Percentiles rank a stretch among this genome's conserved stretches.
These are phyloP conservation scores for Paraurostyla sp. DNA, from an alignment of 73 alveolate genomes.

Conservation along the genomic window DNA sequence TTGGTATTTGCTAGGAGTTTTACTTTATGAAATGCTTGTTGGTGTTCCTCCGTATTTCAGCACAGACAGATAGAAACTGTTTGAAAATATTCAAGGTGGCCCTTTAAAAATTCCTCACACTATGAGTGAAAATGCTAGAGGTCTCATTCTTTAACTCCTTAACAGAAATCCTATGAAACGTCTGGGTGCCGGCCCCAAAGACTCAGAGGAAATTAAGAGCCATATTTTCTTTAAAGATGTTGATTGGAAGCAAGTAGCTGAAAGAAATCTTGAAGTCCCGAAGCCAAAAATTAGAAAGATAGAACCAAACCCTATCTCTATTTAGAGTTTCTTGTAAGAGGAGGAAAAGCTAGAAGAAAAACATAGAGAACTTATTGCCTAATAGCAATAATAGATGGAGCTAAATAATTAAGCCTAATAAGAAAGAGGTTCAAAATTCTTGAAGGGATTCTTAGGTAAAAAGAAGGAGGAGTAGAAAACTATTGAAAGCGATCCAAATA, in stretches of 20 bases:
- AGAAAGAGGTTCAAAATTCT: background rate
- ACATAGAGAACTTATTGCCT: background rate
- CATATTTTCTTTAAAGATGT: slow-evolving; percentile 82
- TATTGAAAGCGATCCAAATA: background rate
- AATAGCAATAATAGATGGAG: background rate
- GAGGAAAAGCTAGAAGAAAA: slow-evolving; percentile 45
- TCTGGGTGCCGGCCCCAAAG: slow-evolving; percentile 84
- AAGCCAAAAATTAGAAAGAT: slow-evolving; percentile 58
- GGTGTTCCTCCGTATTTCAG: slow-evolving; percentile 82
- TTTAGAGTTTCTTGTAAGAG: slow-evolving; percentile 29
- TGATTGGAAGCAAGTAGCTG: slow-evolving; percentile 77
- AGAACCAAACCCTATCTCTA: slow-evolving; percentile 47
- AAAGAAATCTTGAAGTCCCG: slow-evolving; percentile 20
- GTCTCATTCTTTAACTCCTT: slow-evolving; percentile 62
- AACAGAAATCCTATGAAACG: slow-evolving; percentile 76
- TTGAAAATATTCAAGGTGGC: slow-evolving; percentile 71
- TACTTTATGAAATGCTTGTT: slow-evolving; percentile 76
- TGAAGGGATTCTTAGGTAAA: background rate
- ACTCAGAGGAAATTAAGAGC: slow-evolving; percentile 78
- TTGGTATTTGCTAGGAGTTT: slow-evolving; percentile 84
- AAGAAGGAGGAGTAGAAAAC: background rate
- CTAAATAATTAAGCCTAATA: background rate
- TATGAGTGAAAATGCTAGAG: slow-evolving; percentile 58
- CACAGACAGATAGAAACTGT: slow-evolving; percentile 67
- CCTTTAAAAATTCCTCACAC: slow-evolving; percentile 59